Evolutionary conservation across 2,329 filamentous ascomycete species (phyloP), one percentile per base, ranked within the genome.

Genomic region (Cryoendolithus antarcticus): DNA sequence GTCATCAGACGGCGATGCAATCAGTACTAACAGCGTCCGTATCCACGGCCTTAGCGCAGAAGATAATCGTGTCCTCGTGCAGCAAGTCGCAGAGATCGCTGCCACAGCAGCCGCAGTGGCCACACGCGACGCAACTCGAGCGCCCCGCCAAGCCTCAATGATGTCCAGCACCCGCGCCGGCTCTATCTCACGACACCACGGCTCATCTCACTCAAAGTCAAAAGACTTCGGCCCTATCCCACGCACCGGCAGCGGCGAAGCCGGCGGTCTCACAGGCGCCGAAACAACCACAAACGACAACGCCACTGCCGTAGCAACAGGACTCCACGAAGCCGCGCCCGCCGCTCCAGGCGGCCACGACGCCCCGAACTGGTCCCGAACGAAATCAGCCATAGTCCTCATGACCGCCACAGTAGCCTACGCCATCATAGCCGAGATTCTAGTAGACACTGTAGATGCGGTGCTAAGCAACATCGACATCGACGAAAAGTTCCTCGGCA

Each of bases 371-470:
- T 98, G 91, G 91, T 85, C 89, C 53, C 80, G 86, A 44, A 75
- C 73, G 38, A 96, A 96, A 72, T 94, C 86, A 67, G 74, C 86
- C 2, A 69, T 95, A 34, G 89, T 98, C 42, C 70, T 98, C 9
- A 76, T 96, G 48, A 80, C 77, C 2, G 89, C 93, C 3, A 98
- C 91, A 0, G 55, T 96, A 9, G 72, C 94, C 9, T 98, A 98
- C 58, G 91, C 93, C n/a, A 68, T 96, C 30, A 93, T 98, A 57
- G 91, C 91, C 6, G 91, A 98, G 61, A 95, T 98, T 39, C 66
- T 98, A 4, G 93, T 98, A 32, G 85, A 93, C 59, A 96, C 89
- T 0, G 93, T 98, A 1, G 93, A 98, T 57, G 84, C 91, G n/a
- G 89, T 98, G 5, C 65, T 98, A 38, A 77, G 89, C 47, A 88